These are phyloP conservation scores for Styphnolobium japonicum DNA, from an alignment of 306 rosid genomes.

Conservation along the genomic window DNA sequence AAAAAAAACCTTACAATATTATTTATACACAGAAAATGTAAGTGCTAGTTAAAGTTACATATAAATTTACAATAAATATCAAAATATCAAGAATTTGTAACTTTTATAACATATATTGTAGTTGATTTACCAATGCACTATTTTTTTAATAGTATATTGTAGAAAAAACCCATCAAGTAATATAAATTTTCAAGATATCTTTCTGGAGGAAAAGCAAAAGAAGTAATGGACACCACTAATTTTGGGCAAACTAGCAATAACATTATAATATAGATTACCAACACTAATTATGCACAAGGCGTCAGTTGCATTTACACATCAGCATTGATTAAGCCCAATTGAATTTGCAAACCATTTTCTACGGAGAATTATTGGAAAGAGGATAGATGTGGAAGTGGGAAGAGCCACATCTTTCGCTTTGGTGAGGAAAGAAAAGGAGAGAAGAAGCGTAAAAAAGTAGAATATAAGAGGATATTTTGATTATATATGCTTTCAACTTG, in stretches of 20 bases:
- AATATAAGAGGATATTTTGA: not conserved
- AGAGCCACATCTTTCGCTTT: conserved; percentile 26
- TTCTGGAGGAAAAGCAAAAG: not conserved
- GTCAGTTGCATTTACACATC: not conserved
- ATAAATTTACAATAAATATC: not conserved
- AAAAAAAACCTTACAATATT: no score
- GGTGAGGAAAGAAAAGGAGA: not conserved
- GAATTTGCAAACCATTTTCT: not conserved
- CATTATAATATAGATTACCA: not conserved
- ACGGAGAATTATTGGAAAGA: conserved; percentile 23
- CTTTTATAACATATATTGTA: not conserved
- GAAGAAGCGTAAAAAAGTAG: not conserved
- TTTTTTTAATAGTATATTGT: not conserved
- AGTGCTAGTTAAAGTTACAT: no score
- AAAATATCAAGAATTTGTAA: not conserved
- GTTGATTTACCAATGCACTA: not conserved
- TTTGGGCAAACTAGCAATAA: not conserved
- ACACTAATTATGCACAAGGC: not conserved
- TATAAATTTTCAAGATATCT: not conserved
- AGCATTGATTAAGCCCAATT: not conserved
- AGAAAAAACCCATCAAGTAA: not conserved
- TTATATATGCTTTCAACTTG: conserved; percentile 23
- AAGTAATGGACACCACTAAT: conserved; percentile 12
- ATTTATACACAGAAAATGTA: no score
- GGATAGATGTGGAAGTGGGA: not conserved